phyloP scores from a whole-genome alignment of 352 stramenopile genomes.

The Salisapilia sapeloensis region DNA sequence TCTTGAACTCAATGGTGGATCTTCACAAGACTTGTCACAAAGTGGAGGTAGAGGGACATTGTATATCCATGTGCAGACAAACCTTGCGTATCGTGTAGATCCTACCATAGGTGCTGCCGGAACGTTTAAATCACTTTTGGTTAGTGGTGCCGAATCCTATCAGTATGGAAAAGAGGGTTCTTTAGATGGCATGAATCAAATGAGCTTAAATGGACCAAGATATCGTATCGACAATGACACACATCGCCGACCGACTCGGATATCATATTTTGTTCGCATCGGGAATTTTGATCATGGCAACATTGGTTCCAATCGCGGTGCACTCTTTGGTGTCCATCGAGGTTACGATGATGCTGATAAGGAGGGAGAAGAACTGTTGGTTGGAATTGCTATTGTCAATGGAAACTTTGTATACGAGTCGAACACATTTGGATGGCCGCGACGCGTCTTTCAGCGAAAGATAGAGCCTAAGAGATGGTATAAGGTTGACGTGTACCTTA shows the following conservation, averaged over 20 bases:
- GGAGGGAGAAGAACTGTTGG: conserved; percentile 36
- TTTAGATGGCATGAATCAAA: conserved; percentile 9
- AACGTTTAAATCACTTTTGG: conserved; percentile 48
- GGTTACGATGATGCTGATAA: conserved; percentile 3
- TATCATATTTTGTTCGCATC: conserved; percentile 68
- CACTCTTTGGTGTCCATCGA: conserved; percentile 33
- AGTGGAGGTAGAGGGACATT: conserved; percentile 18
- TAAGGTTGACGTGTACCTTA: conserved; percentile 87
- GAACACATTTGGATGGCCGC: conserved; percentile 47
- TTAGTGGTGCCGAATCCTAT: conserved; percentile 27
- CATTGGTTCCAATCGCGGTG: conserved; percentile 29
- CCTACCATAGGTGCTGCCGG: conserved; percentile 41
- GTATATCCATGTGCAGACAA: conserved; percentile 21
- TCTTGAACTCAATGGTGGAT: conserved; percentile 61
- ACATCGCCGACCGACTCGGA: conserved; percentile 17
- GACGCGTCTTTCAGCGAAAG: conserved; percentile 23
- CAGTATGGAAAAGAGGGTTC: conserved; percentile 2
- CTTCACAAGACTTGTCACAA: conserved; percentile 19
- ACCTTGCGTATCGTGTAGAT: conserved; percentile 35
- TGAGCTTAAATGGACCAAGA: conserved; percentile 25
- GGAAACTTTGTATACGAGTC: conserved; percentile 51
- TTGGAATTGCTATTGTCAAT: conserved; percentile 43
- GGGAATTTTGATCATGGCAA: conserved; percentile 19
- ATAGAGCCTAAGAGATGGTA: conserved; percentile 79
- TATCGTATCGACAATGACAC: conserved; percentile 11